Evolutionary conservation across 2,329 filamentous ascomycete species (phyloP), one percentile per base, ranked within the genome.

Genomic region (Paracoccidioides brasiliensis): DNA sequence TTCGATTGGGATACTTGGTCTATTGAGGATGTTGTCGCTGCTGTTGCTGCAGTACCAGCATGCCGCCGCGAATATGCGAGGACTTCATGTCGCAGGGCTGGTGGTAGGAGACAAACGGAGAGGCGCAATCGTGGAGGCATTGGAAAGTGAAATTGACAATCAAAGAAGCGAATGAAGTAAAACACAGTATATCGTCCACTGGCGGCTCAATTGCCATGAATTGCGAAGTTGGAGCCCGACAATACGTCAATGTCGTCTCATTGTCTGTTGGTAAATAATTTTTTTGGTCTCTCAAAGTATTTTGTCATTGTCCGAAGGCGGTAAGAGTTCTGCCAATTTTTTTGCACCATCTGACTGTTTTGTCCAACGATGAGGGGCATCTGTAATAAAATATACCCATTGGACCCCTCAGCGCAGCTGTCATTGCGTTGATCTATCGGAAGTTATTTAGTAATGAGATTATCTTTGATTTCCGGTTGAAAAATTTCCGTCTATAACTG

Each of bases 121-220:
- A 78, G 63, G 44, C 70, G 75, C 66, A 79, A 61, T 66, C 78
- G 74, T 45, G 78, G 78, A 59, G 77, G 76, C 80, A 82, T 82
- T 66, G 66, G 68, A 55, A 30, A 33, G 33, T 15, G 49, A 10
- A 32, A 22, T 33, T 46, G 49, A 45, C 28, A 55, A 42, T 30
- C 10, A 33, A 22, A 9, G 32, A 32, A 41, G 30, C 38, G 12
- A 41, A 52, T 42, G 32, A 32, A 42, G 35, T 8, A 52, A 12
- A 52, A 30, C 5, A 30, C 10, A 10, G 10, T 28, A 14, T 30
- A 30, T 32, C 15, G 35, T 41, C 22, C 37, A 41, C 37, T 28
- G 6, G 4, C 22, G 37, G 35, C 22, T 6, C 49, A 42, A 52
- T 52, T 41, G 49, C 49, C 49, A 51, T 52, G 49, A n/a, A 28